Percentiles rank a stretch among this genome's conserved stretches.
phyloP scores from a whole-genome alignment of 1,284 basidiomycete species.

The Apiotrichum veenhuisii region DNA sequence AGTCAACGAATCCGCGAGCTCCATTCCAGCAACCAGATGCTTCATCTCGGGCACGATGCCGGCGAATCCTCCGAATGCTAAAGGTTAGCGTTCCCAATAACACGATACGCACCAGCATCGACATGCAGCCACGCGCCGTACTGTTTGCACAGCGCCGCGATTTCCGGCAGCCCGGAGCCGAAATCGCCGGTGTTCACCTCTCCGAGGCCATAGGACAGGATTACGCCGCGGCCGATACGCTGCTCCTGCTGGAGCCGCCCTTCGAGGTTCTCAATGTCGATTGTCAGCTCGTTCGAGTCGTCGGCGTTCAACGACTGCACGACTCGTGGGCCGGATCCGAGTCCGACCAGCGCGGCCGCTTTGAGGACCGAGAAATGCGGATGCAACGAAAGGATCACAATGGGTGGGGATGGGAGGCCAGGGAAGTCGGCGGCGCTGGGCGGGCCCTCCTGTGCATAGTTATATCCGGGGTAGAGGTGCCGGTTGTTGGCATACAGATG shows the following conservation, averaged over 20 bases:
- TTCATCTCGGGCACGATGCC: conserved; percentile 48
- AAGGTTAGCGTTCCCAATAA: neutral
- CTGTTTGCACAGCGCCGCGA: conserved; percentile 48
- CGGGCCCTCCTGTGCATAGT: conserved; percentile 48
- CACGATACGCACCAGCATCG: conserved; percentile 49
- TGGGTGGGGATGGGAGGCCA: conserved; percentile 34
- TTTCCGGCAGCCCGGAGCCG: conserved; percentile 37
- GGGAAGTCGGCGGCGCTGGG: conserved; percentile 17
- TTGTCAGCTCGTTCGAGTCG: conserved; percentile 36
- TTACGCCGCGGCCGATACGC: conserved; percentile 36
- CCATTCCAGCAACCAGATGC: conserved; percentile 46
- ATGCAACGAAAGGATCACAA: conserved; percentile 51
- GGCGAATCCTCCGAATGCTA: conserved; percentile 55
- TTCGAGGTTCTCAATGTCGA: conserved; percentile 49
- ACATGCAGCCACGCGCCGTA: conserved; percentile 55
- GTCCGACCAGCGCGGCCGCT: conserved; percentile 52
- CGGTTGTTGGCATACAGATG: conserved; percentile 19
- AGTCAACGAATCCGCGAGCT: conserved; percentile 52
- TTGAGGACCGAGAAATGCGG: conserved; percentile 54
- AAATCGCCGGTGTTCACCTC: conserved; percentile 56
- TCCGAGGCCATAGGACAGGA: conserved; percentile 51
- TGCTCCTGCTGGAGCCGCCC: conserved; percentile 32
- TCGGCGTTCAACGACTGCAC: conserved; percentile 38
- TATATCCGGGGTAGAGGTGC: neutral
- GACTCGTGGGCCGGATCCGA: conserved; percentile 48